Evolutionary conservation across 495 filamentous ascomycete species (phyloP).

Genomic region (Aspergillus heteromorphus): DNA sequence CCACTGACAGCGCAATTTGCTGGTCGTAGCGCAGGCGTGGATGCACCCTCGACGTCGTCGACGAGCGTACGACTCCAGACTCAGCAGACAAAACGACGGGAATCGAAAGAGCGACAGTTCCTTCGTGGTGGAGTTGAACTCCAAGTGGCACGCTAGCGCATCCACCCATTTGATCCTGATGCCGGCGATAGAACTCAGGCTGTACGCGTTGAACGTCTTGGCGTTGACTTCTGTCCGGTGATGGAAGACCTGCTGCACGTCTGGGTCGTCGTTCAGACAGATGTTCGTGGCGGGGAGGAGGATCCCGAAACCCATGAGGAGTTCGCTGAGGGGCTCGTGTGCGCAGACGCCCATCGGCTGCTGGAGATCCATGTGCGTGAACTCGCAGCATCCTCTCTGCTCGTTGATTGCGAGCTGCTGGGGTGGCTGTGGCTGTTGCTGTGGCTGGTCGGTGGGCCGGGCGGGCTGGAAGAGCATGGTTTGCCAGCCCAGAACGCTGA

Average conservation of each 20-base stretch:
- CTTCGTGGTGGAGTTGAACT: slow-evolving; percentile 1
- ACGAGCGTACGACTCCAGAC: not conserved
- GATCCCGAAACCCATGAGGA: slow-evolving; percentile 8
- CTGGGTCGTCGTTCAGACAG: slow-evolving; percentile 3
- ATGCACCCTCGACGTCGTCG: not conserved
- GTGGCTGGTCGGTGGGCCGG: not conserved
- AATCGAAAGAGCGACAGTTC: slow-evolving; percentile 5
- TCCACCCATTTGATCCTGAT: slow-evolving; percentile 6
- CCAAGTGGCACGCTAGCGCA: slow-evolving; percentile 5
- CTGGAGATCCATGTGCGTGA: not conserved
- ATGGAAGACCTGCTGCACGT: not conserved
- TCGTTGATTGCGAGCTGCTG: not conserved
- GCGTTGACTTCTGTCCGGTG: not conserved
- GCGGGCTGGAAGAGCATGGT: slow-evolving; percentile 2
- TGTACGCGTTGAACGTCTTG: slow-evolving; percentile 4
- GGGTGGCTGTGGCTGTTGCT: too few relatives aligned
- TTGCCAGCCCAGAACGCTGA: not conserved
- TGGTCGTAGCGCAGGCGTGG: slow-evolving; percentile 7
- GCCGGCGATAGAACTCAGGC: not conserved
- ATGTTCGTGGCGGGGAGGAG: slow-evolving; percentile 4
- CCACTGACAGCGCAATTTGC: slow-evolving; percentile 6
- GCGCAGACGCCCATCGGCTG: not conserved
- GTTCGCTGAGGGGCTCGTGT: slow-evolving; percentile 3
- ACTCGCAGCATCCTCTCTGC: slow-evolving; percentile 1
- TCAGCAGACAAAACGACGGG: slow-evolving; percentile 2